These are phyloP conservation scores for Tricholoma bakamatsutake DNA, from an alignment of 768 basidiomycete species.

Conservation along the genomic window DNA sequence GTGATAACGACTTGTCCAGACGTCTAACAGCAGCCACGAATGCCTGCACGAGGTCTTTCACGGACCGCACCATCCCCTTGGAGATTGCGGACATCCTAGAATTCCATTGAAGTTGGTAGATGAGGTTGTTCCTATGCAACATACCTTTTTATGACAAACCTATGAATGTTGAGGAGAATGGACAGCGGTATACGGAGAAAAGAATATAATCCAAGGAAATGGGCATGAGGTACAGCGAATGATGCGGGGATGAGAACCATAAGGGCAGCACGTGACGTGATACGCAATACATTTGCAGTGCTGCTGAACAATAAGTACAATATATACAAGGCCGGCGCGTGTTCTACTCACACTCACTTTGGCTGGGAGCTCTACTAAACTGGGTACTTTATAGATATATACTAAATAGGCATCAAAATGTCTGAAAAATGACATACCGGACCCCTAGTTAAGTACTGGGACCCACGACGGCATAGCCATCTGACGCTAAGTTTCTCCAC, in stretches of 20 bases:
- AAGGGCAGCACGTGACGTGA: no score
- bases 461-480: no score
- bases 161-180: background rate
- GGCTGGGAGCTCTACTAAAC: no score
- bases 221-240: background rate
- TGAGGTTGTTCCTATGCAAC: background rate
- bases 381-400: no score
- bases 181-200: background rate
- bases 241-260: background rate
- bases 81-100: background rate
- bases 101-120: background rate
- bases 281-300: no score
- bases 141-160: background rate
- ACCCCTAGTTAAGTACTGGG: no score
- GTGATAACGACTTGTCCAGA: slow-evolving; percentile 75
- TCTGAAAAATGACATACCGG: no score
- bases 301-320: no score
- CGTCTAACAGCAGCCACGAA: slow-evolving; percentile 57
- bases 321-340: no score
- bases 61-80: slow-evolving; percentile 11
- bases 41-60: slow-evolving; percentile 32
- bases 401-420: no score
- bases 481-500: no score
- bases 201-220: background rate
- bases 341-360: no score